Evolutionary conservation across 257 asterid genomes (phyloP), one percentile per base, ranked within the genome.

Genomic region (Solanum appendiculatum): DNA sequence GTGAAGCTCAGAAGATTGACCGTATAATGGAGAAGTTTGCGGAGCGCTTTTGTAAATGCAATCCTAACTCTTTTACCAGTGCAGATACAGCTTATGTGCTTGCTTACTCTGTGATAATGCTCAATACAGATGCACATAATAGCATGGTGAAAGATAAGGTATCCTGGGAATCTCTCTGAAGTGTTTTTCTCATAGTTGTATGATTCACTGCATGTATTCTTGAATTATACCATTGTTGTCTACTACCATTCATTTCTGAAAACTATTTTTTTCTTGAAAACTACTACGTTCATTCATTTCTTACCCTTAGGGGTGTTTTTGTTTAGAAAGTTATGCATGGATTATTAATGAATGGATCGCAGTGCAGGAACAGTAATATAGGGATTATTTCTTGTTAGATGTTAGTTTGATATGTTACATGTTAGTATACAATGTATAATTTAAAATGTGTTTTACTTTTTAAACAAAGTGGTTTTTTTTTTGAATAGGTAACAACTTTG

Each of bases 21-120:
- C 97, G 99, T 68, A 95, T 97, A 90, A 97, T 97, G 99, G 99
- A 97, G 90, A 97, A 97, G 88, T 97, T 97, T 95, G 99, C 99
- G 66, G 99, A 97, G 88, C 98, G 99, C 86, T 97, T 91, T 89
- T 97, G 99, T 92, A 97, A 97, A 94, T 97, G 99, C 98, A 94
- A 92, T 81, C 95, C 96, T 29, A 93, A 90, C 91, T 91, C 98
- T 72, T 97, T 97, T 92, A 92, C 98, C 88, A 97, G 99, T 51
- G 99, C 99, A 40, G 99, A 97, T 82, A 94, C 99, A 48, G 99
- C 99, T 86, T 97, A 97, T 88, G 99, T 97, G 89, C 98, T 97
- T 88, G 99, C 99, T 44, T 97, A 97, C 90, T 95, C 99, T 34
- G 99, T 97, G 89, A 97, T 97, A 88, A 95, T 97, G 99, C 99